A percentile compares a stretch with the other conserved stretches of the same genome.
Conservation (phyloP, 1,139 yeast genomes). For the Pichia sp. region DNA sequence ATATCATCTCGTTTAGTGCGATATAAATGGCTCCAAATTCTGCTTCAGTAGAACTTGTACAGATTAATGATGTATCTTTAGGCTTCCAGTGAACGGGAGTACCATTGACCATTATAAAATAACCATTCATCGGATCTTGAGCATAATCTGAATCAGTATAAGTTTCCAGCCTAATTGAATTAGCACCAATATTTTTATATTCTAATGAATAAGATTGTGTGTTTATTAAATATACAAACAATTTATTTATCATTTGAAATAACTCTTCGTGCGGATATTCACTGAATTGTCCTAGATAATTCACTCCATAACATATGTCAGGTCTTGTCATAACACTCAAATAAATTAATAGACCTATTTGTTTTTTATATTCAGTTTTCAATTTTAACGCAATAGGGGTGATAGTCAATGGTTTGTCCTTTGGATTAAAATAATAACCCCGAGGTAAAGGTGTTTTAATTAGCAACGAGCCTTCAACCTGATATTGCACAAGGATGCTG, state of each 20-base stretch:
- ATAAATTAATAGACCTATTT: conserved; percentile 2
- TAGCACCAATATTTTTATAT: too few species aligned
- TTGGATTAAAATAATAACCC: not conserved
- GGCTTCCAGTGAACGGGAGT: not conserved
- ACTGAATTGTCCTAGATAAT: conserved; percentile 3
- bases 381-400: not conserved
- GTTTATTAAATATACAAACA: not conserved
- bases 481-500: not conserved
- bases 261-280: not conserved
- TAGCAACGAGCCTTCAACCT: not conserved
- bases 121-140: too few species aligned
- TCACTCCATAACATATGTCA: conserved; percentile 3
- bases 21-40: too few species aligned
- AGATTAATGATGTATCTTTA: not conserved
- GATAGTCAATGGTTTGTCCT: not conserved
- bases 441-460: not conserved
- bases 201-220: not conserved
- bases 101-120: too few species aligned
- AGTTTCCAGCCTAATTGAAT: too few species aligned
- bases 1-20: too few species aligned
- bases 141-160: not conserved
- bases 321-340: conserved; percentile 2
- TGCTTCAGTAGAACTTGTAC: not conserved
- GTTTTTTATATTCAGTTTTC: not conserved
- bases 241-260: not conserved